Evolutionary conservation across 306 rosid genomes (phyloP), one percentile per base, ranked within the genome.

Genomic region (Acacia confusa): DNA sequence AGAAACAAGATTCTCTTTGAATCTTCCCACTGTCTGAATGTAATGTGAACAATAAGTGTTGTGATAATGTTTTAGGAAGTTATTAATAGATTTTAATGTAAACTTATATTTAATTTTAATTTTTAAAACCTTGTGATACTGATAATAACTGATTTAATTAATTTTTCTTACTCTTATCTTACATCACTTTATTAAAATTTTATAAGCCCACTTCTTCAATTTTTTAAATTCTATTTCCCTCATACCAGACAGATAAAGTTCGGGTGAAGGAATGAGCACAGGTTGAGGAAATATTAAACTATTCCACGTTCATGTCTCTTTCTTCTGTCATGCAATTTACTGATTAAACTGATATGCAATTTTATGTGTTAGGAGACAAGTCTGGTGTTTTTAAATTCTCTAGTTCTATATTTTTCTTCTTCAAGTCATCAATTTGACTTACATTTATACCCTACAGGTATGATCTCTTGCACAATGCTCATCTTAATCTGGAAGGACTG

Each of bases 401-500:
- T 82, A 47, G 63, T 7, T 44, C 32, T 70, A 34, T 81, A 24
- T 45, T 81, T 27, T 82, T 72, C 34, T 63, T 41, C 67, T 52
- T 70, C 72, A 63, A 50, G 45, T 73, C 80, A 79, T 82, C 17
- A 75, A 65, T 79, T 81, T 85, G 81, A 61, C 70, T 85, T 79
- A 15, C 61, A 22, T 79, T 25, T 88, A 41, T 48, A 44, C 55
- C 57, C 53, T 74, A 67, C 93, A 95, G 99, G 78, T 95, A 95
- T 80, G 99, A 95, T 88, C 97, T 93, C 79, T 86, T 95, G 90
- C 99, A 95, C 87, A 95, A 95, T 72, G 97, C 94, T 36, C 99
- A 95, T 88, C 97, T 93, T 83, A 93, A 91, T 82, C 88, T 95
- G 57, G 94, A 90, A 82, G 99, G 99, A 30, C 83, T 95, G 81